phyloP scores from a whole-genome alignment of 164 flowering plant genomes.

The Liquidambar formosana region DNA sequence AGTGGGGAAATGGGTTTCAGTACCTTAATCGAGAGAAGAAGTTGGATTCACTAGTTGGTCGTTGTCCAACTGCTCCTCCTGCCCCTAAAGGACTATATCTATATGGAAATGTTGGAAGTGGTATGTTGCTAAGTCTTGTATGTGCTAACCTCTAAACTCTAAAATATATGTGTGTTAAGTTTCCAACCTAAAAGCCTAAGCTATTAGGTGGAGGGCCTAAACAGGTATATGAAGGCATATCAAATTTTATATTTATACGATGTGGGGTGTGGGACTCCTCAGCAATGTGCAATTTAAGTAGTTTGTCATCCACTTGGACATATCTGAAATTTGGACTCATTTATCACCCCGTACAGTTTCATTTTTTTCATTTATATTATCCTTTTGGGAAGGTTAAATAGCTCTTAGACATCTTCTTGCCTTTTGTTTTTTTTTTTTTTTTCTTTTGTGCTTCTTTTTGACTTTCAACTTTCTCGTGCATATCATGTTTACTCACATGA shows the following conservation, averaged over 20 bases:
- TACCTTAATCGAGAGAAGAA: slow-evolving; percentile 89
- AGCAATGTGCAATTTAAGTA: background rate
- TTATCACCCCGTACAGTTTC: background rate
- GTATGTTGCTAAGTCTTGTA: slow-evolving; percentile 34
- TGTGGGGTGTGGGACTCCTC: no score
- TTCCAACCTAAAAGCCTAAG: no score
- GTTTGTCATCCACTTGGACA: background rate
- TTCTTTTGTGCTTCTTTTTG: background rate
- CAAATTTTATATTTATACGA: no score
- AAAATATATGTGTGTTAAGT: no score
- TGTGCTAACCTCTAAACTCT: background rate
- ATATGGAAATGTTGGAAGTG: slow-evolving; percentile 97
- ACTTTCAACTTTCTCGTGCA: background rate
- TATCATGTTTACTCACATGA: background rate
- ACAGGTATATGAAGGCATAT: no score
- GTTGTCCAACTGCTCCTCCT: slow-evolving; percentile 76
- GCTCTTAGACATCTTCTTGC: background rate
- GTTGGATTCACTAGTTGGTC: slow-evolving; percentile 74
- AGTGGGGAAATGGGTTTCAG: slow-evolving; percentile 97
- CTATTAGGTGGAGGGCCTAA: no score
- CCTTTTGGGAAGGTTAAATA: background rate
- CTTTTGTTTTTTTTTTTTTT: background rate
- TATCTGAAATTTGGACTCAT: background rate
- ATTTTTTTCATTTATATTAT: background rate
- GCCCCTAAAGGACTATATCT: slow-evolving; percentile 92